Evolutionary conservation across 768 basidiomycete species (phyloP).

Genomic region (Amanita pseudoporphyria): DNA sequence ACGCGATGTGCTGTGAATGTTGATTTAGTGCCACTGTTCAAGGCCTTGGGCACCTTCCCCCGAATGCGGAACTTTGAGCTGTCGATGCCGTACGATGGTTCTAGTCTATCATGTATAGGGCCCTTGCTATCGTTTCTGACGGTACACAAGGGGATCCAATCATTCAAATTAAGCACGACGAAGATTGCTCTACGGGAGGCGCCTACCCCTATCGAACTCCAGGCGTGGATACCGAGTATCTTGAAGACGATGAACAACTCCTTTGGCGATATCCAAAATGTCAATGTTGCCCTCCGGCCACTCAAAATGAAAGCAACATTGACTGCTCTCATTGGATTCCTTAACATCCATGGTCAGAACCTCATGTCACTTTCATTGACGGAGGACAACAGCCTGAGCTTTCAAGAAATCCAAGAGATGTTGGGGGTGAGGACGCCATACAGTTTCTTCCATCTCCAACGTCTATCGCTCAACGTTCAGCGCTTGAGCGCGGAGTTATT

Average conservation of each 20-base stretch:
- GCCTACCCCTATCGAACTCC: conserved; percentile 10
- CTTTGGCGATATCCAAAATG: conserved; percentile 22
- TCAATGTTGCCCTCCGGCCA: conserved; percentile 30
- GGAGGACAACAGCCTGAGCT: conserved; percentile 24
- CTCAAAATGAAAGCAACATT: conserved; percentile 21
- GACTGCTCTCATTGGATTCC: conserved; percentile 20
- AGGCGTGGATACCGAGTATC: conserved; percentile 33
- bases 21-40: conserved; percentile 29
- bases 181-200: conserved; percentile 15
- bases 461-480: background rate
- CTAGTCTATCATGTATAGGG: conserved; percentile 25
- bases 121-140: conserved; percentile 25
- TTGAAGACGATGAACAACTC: conserved; percentile 19
- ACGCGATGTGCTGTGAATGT: conserved; percentile 27
- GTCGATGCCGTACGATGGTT: conserved; percentile 36
- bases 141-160: conserved; percentile 24
- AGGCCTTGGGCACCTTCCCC: conserved; percentile 28
- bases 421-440: conserved; percentile 11
- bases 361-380: conserved; percentile 25
- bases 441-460: background rate
- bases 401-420: conserved; percentile 21
- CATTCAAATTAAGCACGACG: conserved; percentile 25
- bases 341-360: conserved; percentile 19
- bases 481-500: background rate
- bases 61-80: conserved; percentile 26